phyloP scores from a whole-genome alignment of 768 basidiomycete species.

The Crepidotus variabilis region DNA sequence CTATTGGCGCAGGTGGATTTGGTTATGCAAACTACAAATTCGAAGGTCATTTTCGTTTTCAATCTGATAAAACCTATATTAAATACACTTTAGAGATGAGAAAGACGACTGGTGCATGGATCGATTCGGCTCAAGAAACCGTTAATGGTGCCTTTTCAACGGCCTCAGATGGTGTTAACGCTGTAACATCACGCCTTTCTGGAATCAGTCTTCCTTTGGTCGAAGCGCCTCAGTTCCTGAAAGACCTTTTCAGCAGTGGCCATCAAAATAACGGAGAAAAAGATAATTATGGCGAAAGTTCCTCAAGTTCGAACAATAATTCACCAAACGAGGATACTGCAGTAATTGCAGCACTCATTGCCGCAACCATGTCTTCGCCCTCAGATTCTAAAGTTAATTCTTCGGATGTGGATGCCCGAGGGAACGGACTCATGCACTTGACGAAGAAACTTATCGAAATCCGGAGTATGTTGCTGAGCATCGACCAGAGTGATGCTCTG shows the following conservation, averaged over 20 bases:
- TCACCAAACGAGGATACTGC: constrained; percentile 53
- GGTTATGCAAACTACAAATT: constrained; percentile 97
- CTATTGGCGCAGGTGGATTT: constrained; percentile 85
- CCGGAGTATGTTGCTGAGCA: constrained; percentile 87
- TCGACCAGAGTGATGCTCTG: constrained; percentile 92
- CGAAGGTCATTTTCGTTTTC: constrained; percentile 59
- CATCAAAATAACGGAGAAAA: constrained; percentile 28
- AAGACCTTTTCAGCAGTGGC: constrained; percentile 46
- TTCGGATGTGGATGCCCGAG: constrained; percentile 40
- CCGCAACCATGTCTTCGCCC: constrained; percentile 76
- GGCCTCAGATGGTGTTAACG: constrained; percentile 66
- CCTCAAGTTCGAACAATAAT: constrained; percentile 33
- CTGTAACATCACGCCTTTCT: constrained; percentile 55
- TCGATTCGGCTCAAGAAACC: constrained; percentile 60
- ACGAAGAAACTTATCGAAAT: constrained; percentile 97
- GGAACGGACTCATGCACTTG: constrained; percentile 88
- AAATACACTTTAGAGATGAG: constrained; percentile 55
- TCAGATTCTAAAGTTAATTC: constrained; percentile 50
- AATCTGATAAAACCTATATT: neutral
- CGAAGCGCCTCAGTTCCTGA: constrained; percentile 65
- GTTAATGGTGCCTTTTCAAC: constrained; percentile 69
- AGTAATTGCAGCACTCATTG: constrained; percentile 70
- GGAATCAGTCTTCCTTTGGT: constrained; percentile 53
- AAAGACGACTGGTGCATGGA: constrained; percentile 65
- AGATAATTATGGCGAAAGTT: constrained; percentile 27